phyloP scores from a whole-genome alignment of 176 grass and related monocot species.

The Chrysopogon serrulatus region DNA sequence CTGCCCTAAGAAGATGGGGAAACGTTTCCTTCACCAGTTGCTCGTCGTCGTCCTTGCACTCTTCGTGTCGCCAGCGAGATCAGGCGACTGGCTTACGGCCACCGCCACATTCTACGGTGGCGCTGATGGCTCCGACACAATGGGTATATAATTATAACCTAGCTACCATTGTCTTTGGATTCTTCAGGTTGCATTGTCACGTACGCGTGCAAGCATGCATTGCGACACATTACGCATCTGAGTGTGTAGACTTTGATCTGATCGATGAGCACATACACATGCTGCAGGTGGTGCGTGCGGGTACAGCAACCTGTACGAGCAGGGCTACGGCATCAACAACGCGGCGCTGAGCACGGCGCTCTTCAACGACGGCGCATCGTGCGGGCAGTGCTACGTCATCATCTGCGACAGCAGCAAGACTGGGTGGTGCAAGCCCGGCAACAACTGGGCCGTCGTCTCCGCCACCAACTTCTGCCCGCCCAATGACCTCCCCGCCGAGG shows the following conservation, averaged over 20 bases:
- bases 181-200: too few species aligned
- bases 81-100: background rate
- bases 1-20: background rate
- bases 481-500: too few species aligned
- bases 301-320: conserved; percentile 9
- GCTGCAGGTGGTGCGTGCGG: conserved; percentile 55
- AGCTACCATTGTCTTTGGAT: too few species aligned
- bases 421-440: too few species aligned
- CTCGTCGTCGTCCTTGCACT: background rate
- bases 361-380: conserved; percentile 37
- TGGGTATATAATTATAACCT: conserved; percentile 23
- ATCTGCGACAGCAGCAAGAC: too few species aligned
- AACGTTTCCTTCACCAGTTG: background rate
- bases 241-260: too few species aligned
- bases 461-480: too few species aligned
- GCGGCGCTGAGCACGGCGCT: conserved; percentile 5
- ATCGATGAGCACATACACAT: too few species aligned
- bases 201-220: too few species aligned
- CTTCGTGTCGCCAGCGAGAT: background rate
- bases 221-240: too few species aligned
- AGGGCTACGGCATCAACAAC: background rate
- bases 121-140: conserved; percentile 37
- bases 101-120: conserved; percentile 55
- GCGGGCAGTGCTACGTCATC: too few species aligned
- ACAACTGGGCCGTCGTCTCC: too few species aligned